phyloP scores from a whole-genome alignment of 768 basidiomycete species.

The Paxillus ammoniavirescens region DNA sequence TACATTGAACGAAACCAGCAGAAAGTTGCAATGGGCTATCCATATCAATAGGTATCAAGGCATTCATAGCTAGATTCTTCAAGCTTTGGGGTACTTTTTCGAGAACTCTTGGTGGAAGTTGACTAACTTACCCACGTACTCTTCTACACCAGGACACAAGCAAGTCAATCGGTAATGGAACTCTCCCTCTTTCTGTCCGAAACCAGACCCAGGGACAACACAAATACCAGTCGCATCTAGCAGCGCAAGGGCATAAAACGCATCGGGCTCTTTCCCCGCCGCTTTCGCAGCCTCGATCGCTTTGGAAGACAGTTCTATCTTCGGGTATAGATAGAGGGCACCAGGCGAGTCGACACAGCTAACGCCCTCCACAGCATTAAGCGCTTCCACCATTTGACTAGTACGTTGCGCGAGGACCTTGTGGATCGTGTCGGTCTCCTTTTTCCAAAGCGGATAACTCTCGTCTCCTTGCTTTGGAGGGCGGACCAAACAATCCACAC shows the following conservation, averaged over 20 bases:
- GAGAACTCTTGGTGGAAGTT: slow-evolving; percentile 65
- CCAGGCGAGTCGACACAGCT: slow-evolving; percentile 89
- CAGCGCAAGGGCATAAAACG: slow-evolving; percentile 81
- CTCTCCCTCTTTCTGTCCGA: slow-evolving; percentile 89
- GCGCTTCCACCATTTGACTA: slow-evolving; percentile 68
- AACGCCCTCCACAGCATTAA: slow-evolving; percentile 83
- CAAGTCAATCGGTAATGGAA: slow-evolving; percentile 93
- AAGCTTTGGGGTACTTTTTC: slow-evolving; percentile 39
- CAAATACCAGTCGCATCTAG: slow-evolving; percentile 92
- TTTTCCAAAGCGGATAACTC: slow-evolving; percentile 76
- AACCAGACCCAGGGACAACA: slow-evolving; percentile 90
- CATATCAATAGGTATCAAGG: not conserved
- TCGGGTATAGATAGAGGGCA: slow-evolving; percentile 92
- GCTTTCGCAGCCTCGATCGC: slow-evolving; percentile 72
- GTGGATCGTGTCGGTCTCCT: slow-evolving; percentile 83
- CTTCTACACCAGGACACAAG: slow-evolving; percentile 90
- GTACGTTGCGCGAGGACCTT: slow-evolving; percentile 70
- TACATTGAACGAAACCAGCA: no score
- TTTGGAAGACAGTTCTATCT: slow-evolving; percentile 67
- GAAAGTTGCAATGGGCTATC: no score
- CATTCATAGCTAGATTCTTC: not conserved
- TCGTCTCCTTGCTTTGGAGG: slow-evolving; percentile 77
- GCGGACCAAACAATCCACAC: slow-evolving; percentile 91
- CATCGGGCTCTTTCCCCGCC: slow-evolving; percentile 80
- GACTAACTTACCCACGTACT: slow-evolving; percentile 85